A percentile compares a stretch with the other conserved stretches of the same genome.
These are phyloP conservation scores for Crepidotus sp. DNA, from an alignment of 1,284 basidiomycete genomes.

Conservation along the genomic window DNA sequence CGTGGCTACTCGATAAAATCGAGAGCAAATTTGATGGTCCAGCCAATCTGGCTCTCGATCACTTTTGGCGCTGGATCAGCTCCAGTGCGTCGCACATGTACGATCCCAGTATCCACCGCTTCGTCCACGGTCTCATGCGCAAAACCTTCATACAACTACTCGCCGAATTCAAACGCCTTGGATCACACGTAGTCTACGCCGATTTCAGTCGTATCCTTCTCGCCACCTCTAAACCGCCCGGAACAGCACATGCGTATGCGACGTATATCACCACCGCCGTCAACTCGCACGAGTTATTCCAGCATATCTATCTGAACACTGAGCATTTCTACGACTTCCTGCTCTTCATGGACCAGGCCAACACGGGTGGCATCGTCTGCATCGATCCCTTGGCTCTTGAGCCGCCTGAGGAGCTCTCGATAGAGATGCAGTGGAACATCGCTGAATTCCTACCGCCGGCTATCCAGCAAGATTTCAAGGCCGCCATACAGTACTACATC, in stretches of 20 bases:
- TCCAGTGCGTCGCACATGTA: conserved; percentile 82
- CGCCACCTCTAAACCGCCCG: conserved; percentile 92
- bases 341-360: conserved; percentile 93
- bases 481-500: conserved; percentile 77
- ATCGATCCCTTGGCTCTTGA: conserved; percentile 64
- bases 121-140: conserved; percentile 93
- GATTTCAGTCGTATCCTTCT: conserved; percentile 89
- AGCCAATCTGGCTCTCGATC: conserved; percentile 66
- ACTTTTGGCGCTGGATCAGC: conserved; percentile 98
- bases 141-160: conserved; percentile 97
- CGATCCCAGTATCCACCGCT: conserved; percentile 90
- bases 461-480: conserved; percentile 74
- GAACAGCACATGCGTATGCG: conserved; percentile 91
- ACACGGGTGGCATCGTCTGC: conserved; percentile 87
- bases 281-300: conserved; percentile 92
- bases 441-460: conserved; percentile 82
- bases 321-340: conserved; percentile 93
- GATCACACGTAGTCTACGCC: conserved; percentile 91
- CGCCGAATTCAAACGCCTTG: conserved; percentile 93
- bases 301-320: conserved; percentile 83
- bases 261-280: conserved; percentile 92
- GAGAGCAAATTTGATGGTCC: conserved; percentile 54
- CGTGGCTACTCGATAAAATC: conserved; percentile 89
- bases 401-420: conserved; percentile 53
- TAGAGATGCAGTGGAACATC: conserved; percentile 97